Percentiles rank a stretch among this genome's conserved stretches.
phyloP scores from a whole-genome alignment of 768 basidiomycete genomes.

The Gyrodon lividus region DNA sequence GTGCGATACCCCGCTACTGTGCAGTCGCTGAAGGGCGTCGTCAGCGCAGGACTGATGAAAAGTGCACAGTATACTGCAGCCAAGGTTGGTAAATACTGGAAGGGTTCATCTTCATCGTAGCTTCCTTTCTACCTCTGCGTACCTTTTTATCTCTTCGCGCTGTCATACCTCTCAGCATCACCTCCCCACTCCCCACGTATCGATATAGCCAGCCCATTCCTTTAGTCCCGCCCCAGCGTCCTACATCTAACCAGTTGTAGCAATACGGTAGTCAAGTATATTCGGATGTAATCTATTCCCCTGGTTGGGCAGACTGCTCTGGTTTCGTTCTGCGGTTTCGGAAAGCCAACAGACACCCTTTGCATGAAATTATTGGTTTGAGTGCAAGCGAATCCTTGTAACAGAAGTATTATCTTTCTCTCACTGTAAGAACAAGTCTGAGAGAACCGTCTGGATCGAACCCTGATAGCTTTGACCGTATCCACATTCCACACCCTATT shows the following conservation, averaged over 20 bases:
- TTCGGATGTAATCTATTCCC: constrained; percentile 20
- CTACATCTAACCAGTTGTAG: constrained; percentile 14
- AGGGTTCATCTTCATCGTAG: constrained; percentile 23
- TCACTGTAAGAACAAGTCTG: no score
- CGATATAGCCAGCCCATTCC: background rate
- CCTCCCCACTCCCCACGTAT: constrained; percentile 10
- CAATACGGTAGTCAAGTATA: constrained; percentile 15
- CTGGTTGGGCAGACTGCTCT: background rate
- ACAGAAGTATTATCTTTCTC: no score
- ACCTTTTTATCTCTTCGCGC: background rate
- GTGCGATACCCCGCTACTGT: constrained; percentile 82
- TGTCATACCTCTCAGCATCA: background rate
- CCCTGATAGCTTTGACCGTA: no score
- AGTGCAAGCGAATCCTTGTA: no score
- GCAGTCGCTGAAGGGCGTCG: constrained; percentile 83
- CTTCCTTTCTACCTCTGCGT: background rate
- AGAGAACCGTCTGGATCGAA: no score
- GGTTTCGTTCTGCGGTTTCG: background rate
- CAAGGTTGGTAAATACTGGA: constrained; percentile 88
- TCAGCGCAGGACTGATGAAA: constrained; percentile 79
- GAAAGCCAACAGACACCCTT: no score
- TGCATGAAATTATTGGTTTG: no score
- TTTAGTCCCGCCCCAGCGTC: background rate
- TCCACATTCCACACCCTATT: no score
- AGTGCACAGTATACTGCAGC: constrained; percentile 70